A percentile compares a stretch with the other conserved stretches of the same genome.
Conservation (phyloP, 305 asterid species). For the Fraxinus baroniana region DNA sequence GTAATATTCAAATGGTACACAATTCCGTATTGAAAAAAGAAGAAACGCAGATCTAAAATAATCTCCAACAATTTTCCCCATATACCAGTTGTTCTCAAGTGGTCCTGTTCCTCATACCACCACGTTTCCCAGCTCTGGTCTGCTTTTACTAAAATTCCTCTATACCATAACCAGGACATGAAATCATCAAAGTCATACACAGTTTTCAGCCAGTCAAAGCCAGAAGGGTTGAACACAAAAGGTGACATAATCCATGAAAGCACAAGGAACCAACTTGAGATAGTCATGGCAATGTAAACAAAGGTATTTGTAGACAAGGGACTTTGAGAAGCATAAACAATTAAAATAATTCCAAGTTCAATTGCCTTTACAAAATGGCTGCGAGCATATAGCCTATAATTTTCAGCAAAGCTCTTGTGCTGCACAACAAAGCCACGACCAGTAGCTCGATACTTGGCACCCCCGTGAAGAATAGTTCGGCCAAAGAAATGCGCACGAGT, state of each 20-base stretch:
- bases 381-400: conserved; percentile 80
- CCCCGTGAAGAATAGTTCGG: conserved; percentile 92
- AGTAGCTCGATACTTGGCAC: conserved; percentile 93
- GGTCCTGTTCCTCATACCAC: conserved; percentile 98
- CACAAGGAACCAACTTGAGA: conserved; percentile 95
- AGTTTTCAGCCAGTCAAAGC: conserved; percentile 95
- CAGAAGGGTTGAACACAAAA: conserved; percentile 83
- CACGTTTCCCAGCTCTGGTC: conserved; percentile 96
- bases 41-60: conserved; percentile 81
- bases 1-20: conserved; percentile 78
- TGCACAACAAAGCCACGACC: conserved; percentile 97
- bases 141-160: conserved; percentile 72
- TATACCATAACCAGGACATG: conserved; percentile 80
- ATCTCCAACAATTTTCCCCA: conserved; percentile 96
- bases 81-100: conserved; percentile 88
- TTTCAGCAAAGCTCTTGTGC: conserved; percentile 90
- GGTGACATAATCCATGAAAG: conserved; percentile 92
- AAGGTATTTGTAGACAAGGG: conserved; percentile 47
- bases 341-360: conserved; percentile 82
- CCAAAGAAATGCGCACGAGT: conserved; percentile 94
- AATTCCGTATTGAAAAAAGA: conserved; percentile 91
- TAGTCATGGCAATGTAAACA: conserved; percentile 78
- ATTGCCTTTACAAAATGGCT: conserved; percentile 97
- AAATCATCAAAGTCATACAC: conserved; percentile 88
- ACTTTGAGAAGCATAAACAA: conserved; percentile 75